These are phyloP conservation scores for Zygosaccharomyces sapae DNA, from an alignment of 1,139 yeast genomes.

Conservation along the genomic window DNA sequence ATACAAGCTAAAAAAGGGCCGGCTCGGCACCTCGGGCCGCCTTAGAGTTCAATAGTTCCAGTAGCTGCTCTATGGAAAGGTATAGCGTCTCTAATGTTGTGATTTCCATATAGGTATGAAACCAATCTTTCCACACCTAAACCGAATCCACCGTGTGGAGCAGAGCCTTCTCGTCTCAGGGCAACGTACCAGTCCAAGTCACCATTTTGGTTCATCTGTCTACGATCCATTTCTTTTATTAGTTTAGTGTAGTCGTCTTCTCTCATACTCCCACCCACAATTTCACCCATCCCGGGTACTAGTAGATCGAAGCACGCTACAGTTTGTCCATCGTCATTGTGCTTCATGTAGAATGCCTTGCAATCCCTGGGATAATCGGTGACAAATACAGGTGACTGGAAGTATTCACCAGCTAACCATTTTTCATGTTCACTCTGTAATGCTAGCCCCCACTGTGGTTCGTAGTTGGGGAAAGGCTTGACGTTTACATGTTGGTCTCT, in stretches of 20 bases:
- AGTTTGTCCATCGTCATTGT: constrained; percentile 44
- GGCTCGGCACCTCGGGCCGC: constrained; percentile 7
- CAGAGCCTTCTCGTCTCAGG: constrained; percentile 69
- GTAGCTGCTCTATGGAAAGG: constrained; percentile 63
- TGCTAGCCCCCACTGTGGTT: constrained; percentile 65
- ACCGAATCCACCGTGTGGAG: constrained; percentile 97
- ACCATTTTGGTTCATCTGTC: constrained; percentile 50
- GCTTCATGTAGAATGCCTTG: constrained; percentile 91
- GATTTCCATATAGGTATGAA: constrained; percentile 60
- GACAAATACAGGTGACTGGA: constrained; percentile 75
- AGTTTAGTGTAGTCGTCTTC: constrained; percentile 59
- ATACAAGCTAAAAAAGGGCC: neutral
- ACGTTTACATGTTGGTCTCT: constrained; percentile 15
- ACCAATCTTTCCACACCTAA: constrained; percentile 87
- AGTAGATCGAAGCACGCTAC: constrained; percentile 89
- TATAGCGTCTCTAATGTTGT: constrained; percentile 77
- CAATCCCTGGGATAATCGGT: constrained; percentile 76
- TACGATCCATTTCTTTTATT: constrained; percentile 44
- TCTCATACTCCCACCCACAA: constrained; percentile 93
- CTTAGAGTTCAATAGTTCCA: constrained; percentile 19
- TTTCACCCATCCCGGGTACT: constrained; percentile 89
- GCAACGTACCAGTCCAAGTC: constrained; percentile 79
- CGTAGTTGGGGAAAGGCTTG: constrained; percentile 31
- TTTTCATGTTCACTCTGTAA: constrained; percentile 86
- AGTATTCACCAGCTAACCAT: constrained; percentile 71